Conservation (phyloP, 1,139 yeast genomes). For the Scheffersomyces insectosa region DNA sequence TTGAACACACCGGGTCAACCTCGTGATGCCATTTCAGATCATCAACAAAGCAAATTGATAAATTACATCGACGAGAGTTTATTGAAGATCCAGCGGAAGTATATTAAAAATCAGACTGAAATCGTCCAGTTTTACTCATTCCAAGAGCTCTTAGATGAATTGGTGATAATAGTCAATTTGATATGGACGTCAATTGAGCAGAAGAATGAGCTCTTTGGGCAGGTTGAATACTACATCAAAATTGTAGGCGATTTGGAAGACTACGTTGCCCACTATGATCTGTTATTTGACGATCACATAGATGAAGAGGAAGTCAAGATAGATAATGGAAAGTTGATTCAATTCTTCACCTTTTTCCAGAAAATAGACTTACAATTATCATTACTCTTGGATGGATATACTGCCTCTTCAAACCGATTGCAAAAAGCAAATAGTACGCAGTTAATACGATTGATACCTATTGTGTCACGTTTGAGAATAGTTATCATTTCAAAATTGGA, state of each 20-base stretch:
- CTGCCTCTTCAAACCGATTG: conserved; percentile 5
- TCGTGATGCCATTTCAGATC: conserved; percentile 3
- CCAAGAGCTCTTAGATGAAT: conserved; percentile 16
- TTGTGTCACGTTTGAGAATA: conserved; percentile 47
- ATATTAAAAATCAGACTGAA: conserved; percentile 59
- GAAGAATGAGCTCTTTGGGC: conserved; percentile 46
- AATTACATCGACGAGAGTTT: conserved; percentile 62
- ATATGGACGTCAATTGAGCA: conserved; percentile 21
- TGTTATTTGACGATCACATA: conserved; percentile 5
- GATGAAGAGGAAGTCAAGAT: conserved; percentile 3
- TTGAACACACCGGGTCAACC: conserved; percentile 1
- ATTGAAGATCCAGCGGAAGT: conserved; percentile 59
- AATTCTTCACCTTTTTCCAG: conserved; percentile 42
- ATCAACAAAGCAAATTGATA: conserved; percentile 58
- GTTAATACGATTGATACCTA: conserved; percentile 45
- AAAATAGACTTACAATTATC: conserved; percentile 44
- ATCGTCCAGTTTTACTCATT: conserved; percentile 17
- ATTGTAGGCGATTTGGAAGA: conserved; percentile 70
- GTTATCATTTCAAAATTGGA: conserved; percentile 14
- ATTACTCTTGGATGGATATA: conserved; percentile 42
- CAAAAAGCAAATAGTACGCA: conserved; percentile 36
- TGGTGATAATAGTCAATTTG: conserved; percentile 13
- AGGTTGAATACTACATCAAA: conserved; percentile 58
- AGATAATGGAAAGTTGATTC: conserved; percentile 18
- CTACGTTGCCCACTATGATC: conserved; percentile 48